phyloP scores from a whole-genome alignment of 163 green algal genomes.

The Scenedesmus sp. region DNA sequence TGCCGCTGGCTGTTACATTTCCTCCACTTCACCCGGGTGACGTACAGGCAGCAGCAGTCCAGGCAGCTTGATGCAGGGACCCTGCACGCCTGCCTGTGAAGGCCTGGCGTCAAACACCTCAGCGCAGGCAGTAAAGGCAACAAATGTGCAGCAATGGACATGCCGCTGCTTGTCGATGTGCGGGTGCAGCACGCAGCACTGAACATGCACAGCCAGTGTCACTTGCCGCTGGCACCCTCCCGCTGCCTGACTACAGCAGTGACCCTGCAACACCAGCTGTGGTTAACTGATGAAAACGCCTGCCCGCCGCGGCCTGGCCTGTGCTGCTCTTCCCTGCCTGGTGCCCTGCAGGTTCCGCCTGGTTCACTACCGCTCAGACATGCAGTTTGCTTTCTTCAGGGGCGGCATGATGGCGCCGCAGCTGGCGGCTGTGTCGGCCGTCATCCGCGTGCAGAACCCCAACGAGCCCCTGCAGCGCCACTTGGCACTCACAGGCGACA shows the following conservation, averaged over 20 bases:
- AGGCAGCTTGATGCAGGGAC: too few species aligned
- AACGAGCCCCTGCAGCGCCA: slow-evolving; percentile 64
- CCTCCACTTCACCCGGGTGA: too few species aligned
- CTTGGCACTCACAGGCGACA: slow-evolving; percentile 62
- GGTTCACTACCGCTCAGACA: slow-evolving; percentile 77
- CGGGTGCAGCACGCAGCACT: background rate
- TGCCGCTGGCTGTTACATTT: background rate
- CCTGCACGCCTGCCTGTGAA: too few species aligned
- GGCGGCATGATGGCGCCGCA: slow-evolving; percentile 63
- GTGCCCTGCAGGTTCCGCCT: slow-evolving; percentile 75
- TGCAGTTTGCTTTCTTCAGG: slow-evolving; percentile 76
- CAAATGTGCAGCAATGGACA: background rate
- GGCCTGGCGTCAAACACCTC: too few species aligned
- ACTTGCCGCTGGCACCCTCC: background rate
- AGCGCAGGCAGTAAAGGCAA: background rate
- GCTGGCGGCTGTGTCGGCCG: slow-evolving; percentile 52
- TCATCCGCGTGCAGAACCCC: slow-evolving; percentile 56
- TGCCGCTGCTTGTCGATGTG: background rate
- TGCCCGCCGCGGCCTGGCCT: background rate
- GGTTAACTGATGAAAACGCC: background rate
- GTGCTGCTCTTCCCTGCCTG: background rate
- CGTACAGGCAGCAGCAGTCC: too few species aligned
- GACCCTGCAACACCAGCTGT: background rate
- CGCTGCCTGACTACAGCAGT: background rate
- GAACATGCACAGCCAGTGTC: background rate